These are phyloP conservation scores for Globisporangium nunn DNA, from an alignment of 352 stramenopile genomes.

Conservation along the genomic window DNA sequence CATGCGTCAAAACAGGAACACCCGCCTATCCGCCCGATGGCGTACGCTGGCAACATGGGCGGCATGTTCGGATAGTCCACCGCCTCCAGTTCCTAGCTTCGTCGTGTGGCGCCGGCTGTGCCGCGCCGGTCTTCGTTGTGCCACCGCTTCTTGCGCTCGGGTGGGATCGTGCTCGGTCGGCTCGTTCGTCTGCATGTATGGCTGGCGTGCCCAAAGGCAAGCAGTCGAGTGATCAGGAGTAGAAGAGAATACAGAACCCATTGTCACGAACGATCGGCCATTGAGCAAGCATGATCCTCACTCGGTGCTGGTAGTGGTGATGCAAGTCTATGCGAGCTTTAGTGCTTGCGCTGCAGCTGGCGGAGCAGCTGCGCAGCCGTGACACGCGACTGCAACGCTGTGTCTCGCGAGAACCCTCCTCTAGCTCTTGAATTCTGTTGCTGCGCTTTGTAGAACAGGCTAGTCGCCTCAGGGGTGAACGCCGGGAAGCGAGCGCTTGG, in stretches of 20 bases:
- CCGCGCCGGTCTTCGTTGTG: neutral
- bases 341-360: constrained; percentile 9
- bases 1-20: constrained; percentile 47
- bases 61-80: constrained; percentile 73
- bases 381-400: neutral
- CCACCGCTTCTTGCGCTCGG: neutral
- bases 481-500: constrained; percentile 32
- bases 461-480: constrained; percentile 22
- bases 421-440: neutral
- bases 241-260: neutral
- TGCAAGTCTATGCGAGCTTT: neutral
- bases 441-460: constrained; percentile 22
- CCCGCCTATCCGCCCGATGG: constrained; percentile 84
- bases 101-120: neutral
- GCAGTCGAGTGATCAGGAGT: neutral
- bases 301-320: neutral
- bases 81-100: neutral
- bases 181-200: neutral
- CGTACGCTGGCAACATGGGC: constrained; percentile 88
- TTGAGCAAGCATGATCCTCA: neutral
- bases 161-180: neutral
- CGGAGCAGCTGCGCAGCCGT: constrained; percentile 6
- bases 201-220: too few relatives aligned
- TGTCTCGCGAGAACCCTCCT: neutral
- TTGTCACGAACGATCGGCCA: neutral